These are phyloP conservation scores for Phaffia australis DNA, from an alignment of 768 basidiomycete genomes.

Conservation along the genomic window DNA sequence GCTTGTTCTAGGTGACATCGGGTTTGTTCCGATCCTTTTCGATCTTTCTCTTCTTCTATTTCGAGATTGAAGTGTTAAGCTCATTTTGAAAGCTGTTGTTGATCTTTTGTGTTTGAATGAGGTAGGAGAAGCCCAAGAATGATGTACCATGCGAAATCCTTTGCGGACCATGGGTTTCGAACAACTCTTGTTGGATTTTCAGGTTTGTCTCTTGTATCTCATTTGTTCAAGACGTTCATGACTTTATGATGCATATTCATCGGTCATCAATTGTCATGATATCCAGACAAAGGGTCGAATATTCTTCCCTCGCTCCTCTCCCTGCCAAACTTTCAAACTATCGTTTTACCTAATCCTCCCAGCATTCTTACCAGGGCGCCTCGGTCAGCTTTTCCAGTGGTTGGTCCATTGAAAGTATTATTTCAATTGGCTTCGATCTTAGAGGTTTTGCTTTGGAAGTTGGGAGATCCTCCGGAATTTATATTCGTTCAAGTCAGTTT, in stretches of 20 bases:
- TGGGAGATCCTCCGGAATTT: slow-evolving; percentile 60
- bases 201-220: slow-evolving; percentile 46
- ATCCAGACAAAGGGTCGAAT: slow-evolving; percentile 10
- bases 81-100: background rate
- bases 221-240: background rate
- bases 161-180: slow-evolving; percentile 64
- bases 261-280: background rate
- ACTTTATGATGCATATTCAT: background rate
- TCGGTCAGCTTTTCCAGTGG: slow-evolving; percentile 48
- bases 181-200: slow-evolving; percentile 76
- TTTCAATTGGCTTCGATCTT: slow-evolving; percentile 59
- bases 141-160: slow-evolving; percentile 97
- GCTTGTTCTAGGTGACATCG: slow-evolving; percentile 89
- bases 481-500: slow-evolving; percentile 74
- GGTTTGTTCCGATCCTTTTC: slow-evolving; percentile 1
- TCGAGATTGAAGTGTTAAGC: background rate
- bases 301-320: slow-evolving; percentile 50
- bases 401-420: slow-evolving; percentile 67
- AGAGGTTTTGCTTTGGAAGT: slow-evolving; percentile 49
- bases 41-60: background rate
- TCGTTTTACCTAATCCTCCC: slow-evolving; percentile 59
- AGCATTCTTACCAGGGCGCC: slow-evolving; percentile 48
- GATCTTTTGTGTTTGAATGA: background rate
- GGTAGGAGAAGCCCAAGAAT: slow-evolving; percentile 75
- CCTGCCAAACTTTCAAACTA: slow-evolving; percentile 53